Base-by-base conservation (phyloP, 495 filamentous ascomycete genomes). In the Penicillium coffeae region DNA sequence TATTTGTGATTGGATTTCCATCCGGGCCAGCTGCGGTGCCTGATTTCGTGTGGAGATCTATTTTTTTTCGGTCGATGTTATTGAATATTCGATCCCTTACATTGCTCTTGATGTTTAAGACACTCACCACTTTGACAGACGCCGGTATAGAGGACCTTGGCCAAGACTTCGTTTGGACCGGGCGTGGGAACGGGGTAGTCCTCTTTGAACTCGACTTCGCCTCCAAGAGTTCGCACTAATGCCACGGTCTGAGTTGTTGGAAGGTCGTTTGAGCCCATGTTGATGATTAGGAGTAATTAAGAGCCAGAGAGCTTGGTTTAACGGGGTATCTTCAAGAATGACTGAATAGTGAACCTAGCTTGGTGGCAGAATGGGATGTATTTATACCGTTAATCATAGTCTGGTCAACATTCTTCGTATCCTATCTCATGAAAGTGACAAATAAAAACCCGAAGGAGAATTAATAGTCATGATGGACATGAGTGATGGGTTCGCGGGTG, bases 101-200 rank as follows among this genome's bases (percentile, higher is more conserved):
- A 38, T 21, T 42, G 16, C 18, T 13, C 16, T 6, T 8, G 16
- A 21, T 22, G 2, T 12, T 15, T 16, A 0, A 3, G 8, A 18
- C 25, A 59, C 63, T 48, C 42, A 73, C 72, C 74, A 50, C 73
- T 76, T 36, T 74, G 73, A 35, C 74, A 78, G 34, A 77, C 73
- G 2, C 75, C 75, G 0, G 64, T 65, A 40, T 76, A 78, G 10
- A 77, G 63, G 3, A 77, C 65, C 48, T 77, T 71, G 25, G 74
- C 75, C 6, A 77, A 55, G 5, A 77, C 73, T 60, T 78, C 75
- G 38, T 77, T 74, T 9, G 55, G 57, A 1, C 64, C 65, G 1
- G 73, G 68, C 0, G 38, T 56, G 16, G 70, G 66, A 5, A 78
- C 72, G n/a, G 75, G 73, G 38, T 77, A 76, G 37, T 74, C 64